Conservation (phyloP, 2,329 filamentous ascomycete species). For the Apiospora sp. region DNA sequence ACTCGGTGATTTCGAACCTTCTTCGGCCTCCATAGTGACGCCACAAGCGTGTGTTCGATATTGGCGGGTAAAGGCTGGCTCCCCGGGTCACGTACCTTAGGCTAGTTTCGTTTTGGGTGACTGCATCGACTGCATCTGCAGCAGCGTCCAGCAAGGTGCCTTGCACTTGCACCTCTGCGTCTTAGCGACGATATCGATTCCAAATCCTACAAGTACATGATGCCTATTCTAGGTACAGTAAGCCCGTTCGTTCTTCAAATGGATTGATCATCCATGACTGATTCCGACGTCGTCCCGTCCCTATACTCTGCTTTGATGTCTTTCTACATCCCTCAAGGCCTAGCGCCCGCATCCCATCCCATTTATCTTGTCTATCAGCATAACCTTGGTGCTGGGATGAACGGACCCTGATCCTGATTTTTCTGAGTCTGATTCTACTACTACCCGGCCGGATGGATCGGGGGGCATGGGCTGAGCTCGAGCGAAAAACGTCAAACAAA, state of each 20-base stretch:
- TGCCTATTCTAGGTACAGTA: background rate
- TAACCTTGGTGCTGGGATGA: constrained; percentile 4
- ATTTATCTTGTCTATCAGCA: background rate
- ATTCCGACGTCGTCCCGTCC: background rate
- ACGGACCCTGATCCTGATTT: background rate
- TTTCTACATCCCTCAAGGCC: background rate
- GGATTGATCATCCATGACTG: background rate
- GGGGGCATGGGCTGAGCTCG: constrained; percentile 2
- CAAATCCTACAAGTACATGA: background rate
- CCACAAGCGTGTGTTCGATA: constrained; percentile 16
- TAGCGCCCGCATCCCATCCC: constrained; percentile 6
- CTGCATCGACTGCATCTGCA: constrained; percentile 4
- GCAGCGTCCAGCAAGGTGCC: background rate
- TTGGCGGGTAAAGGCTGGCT: constrained; percentile 12
- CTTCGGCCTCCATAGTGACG: constrained; percentile 11
- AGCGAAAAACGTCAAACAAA: constrained; percentile 20
- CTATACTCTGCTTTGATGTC: background rate
- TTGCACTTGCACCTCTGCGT: background rate
- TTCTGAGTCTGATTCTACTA: constrained; percentile 1
- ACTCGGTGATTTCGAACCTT: constrained; percentile 21
- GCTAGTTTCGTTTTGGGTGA: constrained; percentile 8
- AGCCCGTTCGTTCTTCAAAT: background rate
- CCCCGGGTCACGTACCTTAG: constrained; percentile 3
- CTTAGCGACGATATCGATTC: background rate
- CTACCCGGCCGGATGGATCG: constrained; percentile 2